Evolutionary conservation across 116 monocot species (phyloP), one percentile per base, ranked within the genome.

Genomic region (Posidonia oceanica): DNA sequence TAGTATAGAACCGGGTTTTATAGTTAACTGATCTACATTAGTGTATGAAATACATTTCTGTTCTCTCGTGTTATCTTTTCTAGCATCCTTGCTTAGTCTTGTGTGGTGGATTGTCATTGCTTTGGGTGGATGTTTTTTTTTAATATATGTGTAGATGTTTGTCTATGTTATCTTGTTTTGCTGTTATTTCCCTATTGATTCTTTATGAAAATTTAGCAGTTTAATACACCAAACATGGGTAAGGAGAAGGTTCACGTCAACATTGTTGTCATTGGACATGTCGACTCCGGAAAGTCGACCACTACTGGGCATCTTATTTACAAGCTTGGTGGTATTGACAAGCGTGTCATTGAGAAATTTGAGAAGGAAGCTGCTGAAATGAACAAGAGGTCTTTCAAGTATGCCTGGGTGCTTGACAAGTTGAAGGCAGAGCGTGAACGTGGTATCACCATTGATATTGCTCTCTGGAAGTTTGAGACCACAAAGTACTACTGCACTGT

Each of bases 361-460:
- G 75, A 79, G 70, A 79, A 75, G 52, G 74, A 75, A 42, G 79
- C 79, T 54, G 79, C 79, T 36, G 79, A 79, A 55, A 79, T 79
- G 79, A 79, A 79, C 74, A 79, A 79, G 48, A 59, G 79, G 51
- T 79, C 79, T 4, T 79, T 79, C 79, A 79, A 79, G 66, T 79
- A 79, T 64, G 79, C 79, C 5, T 79, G 79, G 79, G 79, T 79
- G 4, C 74, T 79, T 21, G 79, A 79, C 74, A 79, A 79, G 63
- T 55, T 79, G 51, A 79, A 79, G 63, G 75, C 75, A 21, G 79
- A 79, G 57, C 79, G 75, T 36, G 79, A 79, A 64, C 79, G 74
- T 75, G 79, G 79, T 39, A 79, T 79, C 59, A 79, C 79, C 51
- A 74, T 79, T 53, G 79, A 79, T 21, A 79, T 79, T 53, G 79